Evolutionary conservation across 352 stramenopile species (phyloP), one percentile per base, ranked within the genome.

Genomic region (Pythium inflatum): DNA sequence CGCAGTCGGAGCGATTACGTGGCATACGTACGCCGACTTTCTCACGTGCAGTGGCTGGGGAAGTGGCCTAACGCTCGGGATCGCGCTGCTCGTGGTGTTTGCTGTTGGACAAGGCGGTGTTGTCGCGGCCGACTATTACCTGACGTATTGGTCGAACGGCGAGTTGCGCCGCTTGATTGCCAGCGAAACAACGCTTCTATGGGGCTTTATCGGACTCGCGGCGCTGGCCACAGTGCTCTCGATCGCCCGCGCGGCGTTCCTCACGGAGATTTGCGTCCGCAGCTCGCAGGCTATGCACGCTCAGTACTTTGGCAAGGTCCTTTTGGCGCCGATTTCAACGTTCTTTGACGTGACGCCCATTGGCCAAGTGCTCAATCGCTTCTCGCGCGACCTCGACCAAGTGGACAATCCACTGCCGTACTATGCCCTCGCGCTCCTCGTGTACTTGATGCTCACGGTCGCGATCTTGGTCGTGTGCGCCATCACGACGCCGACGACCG

Each of bases 91-190:
- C 59, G 31, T 66, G 12, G 18, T 49, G 22, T 66, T 66, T 33
- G 49, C 59, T 24, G 27, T 66, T 12, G 59, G 46, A 6, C 59
- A 66, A 43, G 16, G 59, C 14, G 46, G 46, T 5, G 22, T 66
- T 7, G n/a, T 66, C n/a, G 59, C 13, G 2, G 45, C 33, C 25
- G 59, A 66, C 48, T 66, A 66, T n/a, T 98, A 89, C 86, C 64
- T 98, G 7, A 95, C 90, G n/a, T 92, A 95, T 69, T 98, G 93
- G 90, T 90, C 90, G 24, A 73, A 90, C 22, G 79, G 95, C 55
- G 63, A 74, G 1, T 55, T 73, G 28, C 18, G 55, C 1, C 56
- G 82, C 36, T 30, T 4, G 5, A 22, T 45, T 2, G 28, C n/a
- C 22, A 66, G 33, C 9, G 8, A 59, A 25, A 20, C 30, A 24